phyloP scores from a whole-genome alignment of 768 basidiomycete species.

The Mycena alexandri region DNA sequence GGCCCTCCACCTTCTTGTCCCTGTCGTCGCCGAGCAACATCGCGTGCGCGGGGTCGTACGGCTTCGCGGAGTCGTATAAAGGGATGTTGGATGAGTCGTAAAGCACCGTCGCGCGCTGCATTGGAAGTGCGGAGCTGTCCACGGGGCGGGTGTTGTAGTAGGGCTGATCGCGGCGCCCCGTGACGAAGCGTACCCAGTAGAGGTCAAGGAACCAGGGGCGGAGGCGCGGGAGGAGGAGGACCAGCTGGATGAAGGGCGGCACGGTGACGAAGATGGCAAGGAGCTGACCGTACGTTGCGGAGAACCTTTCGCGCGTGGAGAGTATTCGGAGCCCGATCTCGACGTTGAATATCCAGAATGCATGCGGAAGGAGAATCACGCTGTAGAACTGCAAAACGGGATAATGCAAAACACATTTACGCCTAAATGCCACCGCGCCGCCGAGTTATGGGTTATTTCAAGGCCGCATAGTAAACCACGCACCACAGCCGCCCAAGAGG shows the following conservation, averaged over 20 bases:
- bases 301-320: conserved; percentile 24
- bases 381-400: conserved; percentile 36
- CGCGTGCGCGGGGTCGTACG: background rate
- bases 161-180: conserved; percentile 17
- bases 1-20: conserved; percentile 4
- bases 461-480: background rate
- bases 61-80: too few relatives aligned
- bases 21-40: background rate
- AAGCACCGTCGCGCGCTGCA: conserved; percentile 8
- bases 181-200: conserved; percentile 34
- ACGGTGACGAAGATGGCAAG: conserved; percentile 38
- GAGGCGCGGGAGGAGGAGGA: conserved; percentile 27
- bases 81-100: too few relatives aligned
- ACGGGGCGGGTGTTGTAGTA: background rate
- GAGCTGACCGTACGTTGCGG: conserved; percentile 34
- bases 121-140: conserved; percentile 19
- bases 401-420: conserved; percentile 29
- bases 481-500: conserved; percentile 31
- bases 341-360: conserved; percentile 34
- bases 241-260: conserved; percentile 33
- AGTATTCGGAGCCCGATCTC: conserved; percentile 20
- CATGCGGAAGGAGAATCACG: conserved; percentile 24
- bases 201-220: conserved; percentile 33
- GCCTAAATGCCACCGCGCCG: conserved; percentile 17
- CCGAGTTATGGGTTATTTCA: background rate